These are phyloP conservation scores for Coniophora puteana DNA, from an alignment of 1,284 basidiomycete species.

Conservation along the genomic window DNA sequence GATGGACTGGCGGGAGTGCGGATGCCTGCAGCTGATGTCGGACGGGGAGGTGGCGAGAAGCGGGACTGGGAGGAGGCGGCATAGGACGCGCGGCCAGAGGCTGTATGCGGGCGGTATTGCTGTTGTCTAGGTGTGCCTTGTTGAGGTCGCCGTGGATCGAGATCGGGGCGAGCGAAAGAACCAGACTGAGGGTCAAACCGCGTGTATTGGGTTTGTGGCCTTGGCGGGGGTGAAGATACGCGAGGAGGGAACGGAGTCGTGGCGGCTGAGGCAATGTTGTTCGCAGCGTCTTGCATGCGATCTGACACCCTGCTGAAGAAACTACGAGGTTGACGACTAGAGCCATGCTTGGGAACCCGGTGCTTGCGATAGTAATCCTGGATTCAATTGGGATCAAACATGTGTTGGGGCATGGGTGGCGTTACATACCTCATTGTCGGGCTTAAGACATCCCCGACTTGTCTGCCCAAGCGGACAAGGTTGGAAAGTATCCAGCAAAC, in stretches of 20 bases:
- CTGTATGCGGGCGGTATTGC: constrained; percentile 14
- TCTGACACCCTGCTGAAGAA: too few relatives aligned
- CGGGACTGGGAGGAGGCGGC: constrained; percentile 4
- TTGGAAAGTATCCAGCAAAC: not conserved
- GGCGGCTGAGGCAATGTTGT: constrained; percentile 23
- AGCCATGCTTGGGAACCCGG: constrained; percentile 55
- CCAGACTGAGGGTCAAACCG: constrained; percentile 4
- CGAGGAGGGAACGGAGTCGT: constrained; percentile 27
- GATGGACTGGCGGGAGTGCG: constrained; percentile 22
- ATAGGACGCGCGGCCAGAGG: too few relatives aligned
- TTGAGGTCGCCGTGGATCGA: constrained; percentile 27
- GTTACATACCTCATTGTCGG: constrained; percentile 45
- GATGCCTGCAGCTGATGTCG: constrained; percentile 10
- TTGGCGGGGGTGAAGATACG: constrained; percentile 21
- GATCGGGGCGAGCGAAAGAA: constrained; percentile 38
- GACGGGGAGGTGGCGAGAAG: constrained; percentile 6
- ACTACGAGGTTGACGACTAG: constrained; percentile 42
- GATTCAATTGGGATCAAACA: constrained; percentile 32
- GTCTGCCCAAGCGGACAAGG: constrained; percentile 26
- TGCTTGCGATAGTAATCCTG: constrained; percentile 57
- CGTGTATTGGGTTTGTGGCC: constrained; percentile 10
- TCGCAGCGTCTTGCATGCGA: constrained; percentile 32
- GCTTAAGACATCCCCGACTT: constrained; percentile 52
- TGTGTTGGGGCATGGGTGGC: not conserved
- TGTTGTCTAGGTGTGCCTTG: constrained; percentile 18